A percentile compares a stretch with the other conserved stretches of the same genome.
Conservation (phyloP, 805 yeast genomes). For the Pichia scutulata region DNA sequence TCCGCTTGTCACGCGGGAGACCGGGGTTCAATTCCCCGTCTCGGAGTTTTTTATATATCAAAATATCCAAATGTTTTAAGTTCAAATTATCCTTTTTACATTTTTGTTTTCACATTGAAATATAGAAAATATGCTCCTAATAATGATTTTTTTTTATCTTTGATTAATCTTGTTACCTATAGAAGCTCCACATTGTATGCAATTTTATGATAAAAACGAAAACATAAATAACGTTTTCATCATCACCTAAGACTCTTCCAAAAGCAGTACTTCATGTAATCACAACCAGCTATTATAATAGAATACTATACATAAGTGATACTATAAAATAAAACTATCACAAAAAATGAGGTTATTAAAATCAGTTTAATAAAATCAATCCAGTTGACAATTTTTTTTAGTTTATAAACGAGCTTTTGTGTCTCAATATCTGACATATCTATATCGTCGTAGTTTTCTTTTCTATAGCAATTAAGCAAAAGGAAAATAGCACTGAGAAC, state of each 20-base stretch:
- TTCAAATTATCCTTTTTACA: no score
- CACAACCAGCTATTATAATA: no score
- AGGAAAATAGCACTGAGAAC: slow-evolving; percentile 15
- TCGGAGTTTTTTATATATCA: slow-evolving; percentile 28
- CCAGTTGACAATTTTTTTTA: background rate
- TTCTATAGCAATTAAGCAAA: background rate
- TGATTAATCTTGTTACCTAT: no score
- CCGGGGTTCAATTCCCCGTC: slow-evolving; percentile 39
- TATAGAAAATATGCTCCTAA: no score
- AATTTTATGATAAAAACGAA: no score
- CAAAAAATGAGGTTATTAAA: background rate
- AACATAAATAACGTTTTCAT: no score
- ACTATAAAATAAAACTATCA: background rate
- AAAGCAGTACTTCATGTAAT: no score
- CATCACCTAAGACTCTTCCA: no score
- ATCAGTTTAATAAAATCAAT: background rate
- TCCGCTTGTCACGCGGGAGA: slow-evolving; percentile 39
- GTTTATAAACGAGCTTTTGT: background rate
- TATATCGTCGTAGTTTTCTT: background rate
- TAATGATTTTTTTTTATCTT: no score
- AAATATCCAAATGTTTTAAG: no score
- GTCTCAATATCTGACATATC: slow-evolving; percentile 13
- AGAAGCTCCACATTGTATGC: no score
- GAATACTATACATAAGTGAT: background rate
- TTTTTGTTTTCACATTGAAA: no score